These are phyloP conservation scores for Amoebophrya sp. DNA, from an alignment of 169 alveolate species.

Conservation along the genomic window DNA sequence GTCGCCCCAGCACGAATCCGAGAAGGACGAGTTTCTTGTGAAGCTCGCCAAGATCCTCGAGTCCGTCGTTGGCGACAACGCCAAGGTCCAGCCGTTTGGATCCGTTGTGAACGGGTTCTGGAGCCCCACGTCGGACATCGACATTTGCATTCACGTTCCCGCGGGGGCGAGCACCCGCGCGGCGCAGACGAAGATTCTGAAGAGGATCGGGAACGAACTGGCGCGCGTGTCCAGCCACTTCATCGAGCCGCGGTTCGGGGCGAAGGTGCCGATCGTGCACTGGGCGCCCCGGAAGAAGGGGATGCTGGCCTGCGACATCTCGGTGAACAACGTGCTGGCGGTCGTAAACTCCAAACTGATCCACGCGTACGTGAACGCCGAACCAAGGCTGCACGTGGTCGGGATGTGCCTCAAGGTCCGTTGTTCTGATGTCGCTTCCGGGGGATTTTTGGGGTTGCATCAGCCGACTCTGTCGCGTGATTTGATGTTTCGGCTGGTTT, in stretches of 20 bases:
- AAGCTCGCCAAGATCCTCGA: neutral
- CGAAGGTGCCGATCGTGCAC: conserved; percentile 33
- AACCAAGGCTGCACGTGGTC: conserved; percentile 19
- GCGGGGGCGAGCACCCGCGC: conserved; percentile 26
- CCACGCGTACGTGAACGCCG: conserved; percentile 24
- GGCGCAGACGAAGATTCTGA: conserved; percentile 27
- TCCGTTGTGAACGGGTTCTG: conserved; percentile 36
- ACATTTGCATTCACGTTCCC: conserved; percentile 29
- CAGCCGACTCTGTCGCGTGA: too few species aligned
- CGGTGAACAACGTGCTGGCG: conserved; percentile 36
- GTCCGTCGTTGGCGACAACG: neutral
- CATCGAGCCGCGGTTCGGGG: conserved; percentile 30
- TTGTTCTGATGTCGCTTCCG: too few species aligned
- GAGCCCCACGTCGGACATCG: conserved; percentile 33
- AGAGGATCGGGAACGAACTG: conserved; percentile 22
- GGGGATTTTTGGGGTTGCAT: too few species aligned
- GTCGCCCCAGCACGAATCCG: neutral
- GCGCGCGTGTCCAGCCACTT: conserved; percentile 21
- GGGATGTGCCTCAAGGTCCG: conserved; percentile 35
- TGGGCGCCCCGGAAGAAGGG: conserved; percentile 30
- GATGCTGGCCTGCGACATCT: conserved; percentile 29
- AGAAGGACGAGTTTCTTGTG: neutral
- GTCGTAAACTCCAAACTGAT: conserved; percentile 32
- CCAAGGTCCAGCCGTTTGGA: conserved; percentile 29
- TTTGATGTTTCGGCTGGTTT: too few species aligned